These are phyloP conservation scores for Capsella bursapastoris DNA, from an alignment of 345 rosid species.

Conservation along the genomic window DNA sequence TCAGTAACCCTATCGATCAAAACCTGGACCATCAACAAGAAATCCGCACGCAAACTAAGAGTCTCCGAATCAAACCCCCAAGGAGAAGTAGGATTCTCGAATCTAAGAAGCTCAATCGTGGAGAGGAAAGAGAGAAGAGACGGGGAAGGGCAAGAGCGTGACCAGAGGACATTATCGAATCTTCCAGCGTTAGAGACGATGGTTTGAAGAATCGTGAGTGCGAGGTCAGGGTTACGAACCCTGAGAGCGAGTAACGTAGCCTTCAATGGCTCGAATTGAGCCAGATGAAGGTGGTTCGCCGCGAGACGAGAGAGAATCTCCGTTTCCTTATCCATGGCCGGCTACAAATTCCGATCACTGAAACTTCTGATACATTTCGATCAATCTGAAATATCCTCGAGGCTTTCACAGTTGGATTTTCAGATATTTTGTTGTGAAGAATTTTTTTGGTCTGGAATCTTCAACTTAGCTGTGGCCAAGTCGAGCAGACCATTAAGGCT, in stretches of 20 bases:
- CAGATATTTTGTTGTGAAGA: not conserved
- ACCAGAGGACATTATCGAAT: slow-evolving; percentile 72
- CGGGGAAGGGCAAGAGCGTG: slow-evolving; percentile 76
- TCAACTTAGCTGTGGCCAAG: not conserved
- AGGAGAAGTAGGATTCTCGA: slow-evolving; percentile 55
- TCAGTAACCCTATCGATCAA: slow-evolving; percentile 58
- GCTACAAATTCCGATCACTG: slow-evolving; percentile 16
- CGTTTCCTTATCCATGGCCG: slow-evolving; percentile 73
- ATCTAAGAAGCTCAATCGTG: slow-evolving; percentile 70
- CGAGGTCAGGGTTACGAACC: slow-evolving; percentile 66
- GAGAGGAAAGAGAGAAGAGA: slow-evolving; percentile 76
- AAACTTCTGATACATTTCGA: slow-evolving; percentile 5
- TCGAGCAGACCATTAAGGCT: no score
- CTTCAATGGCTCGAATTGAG: slow-evolving; percentile 91
- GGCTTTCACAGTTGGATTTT: slow-evolving; percentile 4
- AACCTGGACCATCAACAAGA: slow-evolving; percentile 67
- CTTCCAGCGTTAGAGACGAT: slow-evolving; percentile 79
- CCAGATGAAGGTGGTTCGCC: slow-evolving; percentile 85
- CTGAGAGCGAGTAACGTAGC: slow-evolving; percentile 82
- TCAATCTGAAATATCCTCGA: not conserved
- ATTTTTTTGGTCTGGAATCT: slow-evolving; percentile 24
- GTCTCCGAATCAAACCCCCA: slow-evolving; percentile 79
- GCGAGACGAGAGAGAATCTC: slow-evolving; percentile 83
- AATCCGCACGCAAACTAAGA: slow-evolving; percentile 77
- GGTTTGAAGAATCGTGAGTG: slow-evolving; percentile 71